These are phyloP conservation scores for Salvia miltiorrhiza DNA, from an alignment of 257 asterid species.

Conservation along the genomic window DNA sequence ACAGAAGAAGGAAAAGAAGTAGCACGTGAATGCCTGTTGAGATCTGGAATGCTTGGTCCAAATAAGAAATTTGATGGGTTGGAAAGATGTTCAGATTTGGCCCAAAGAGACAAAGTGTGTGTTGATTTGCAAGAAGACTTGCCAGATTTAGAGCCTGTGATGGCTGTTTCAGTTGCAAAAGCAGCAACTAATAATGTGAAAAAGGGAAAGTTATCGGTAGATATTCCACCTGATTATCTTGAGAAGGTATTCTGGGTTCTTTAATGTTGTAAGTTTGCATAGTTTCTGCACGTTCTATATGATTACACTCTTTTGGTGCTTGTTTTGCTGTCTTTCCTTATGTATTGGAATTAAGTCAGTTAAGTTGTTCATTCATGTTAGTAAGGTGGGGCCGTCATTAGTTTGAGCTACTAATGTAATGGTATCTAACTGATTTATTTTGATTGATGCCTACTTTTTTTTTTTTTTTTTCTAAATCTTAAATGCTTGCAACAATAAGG, in stretches of 20 bases:
- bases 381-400: not conserved
- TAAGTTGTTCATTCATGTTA: slow-evolving; percentile 6
- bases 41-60: slow-evolving; percentile 60
- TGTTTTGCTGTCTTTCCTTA: not conserved
- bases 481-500: slow-evolving; percentile 8
- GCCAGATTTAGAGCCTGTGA: slow-evolving; percentile 33
- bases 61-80: slow-evolving; percentile 28
- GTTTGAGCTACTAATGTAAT: slow-evolving; percentile 3
- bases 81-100: slow-evolving; percentile 32
- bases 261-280: slow-evolving; percentile 3
- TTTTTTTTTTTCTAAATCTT: too few relatives aligned
- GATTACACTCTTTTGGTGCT: not conserved
- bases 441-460: not conserved
- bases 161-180: slow-evolving; percentile 31
- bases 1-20: slow-evolving; percentile 88
- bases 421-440: not conserved
- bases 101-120: slow-evolving; percentile 31
- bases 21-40: slow-evolving; percentile 73
- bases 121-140: slow-evolving; percentile 28
- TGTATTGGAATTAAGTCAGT: slow-evolving; percentile 9
- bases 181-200: slow-evolving; percentile 32
- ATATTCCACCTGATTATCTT: slow-evolving; percentile 57
- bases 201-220: slow-evolving; percentile 39
- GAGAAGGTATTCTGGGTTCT: slow-evolving; percentile 46
- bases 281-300: slow-evolving; percentile 5